phyloP scores from a whole-genome alignment of 2,329 filamentous ascomycete genomes.

The Xenoacremonium recifei region DNA sequence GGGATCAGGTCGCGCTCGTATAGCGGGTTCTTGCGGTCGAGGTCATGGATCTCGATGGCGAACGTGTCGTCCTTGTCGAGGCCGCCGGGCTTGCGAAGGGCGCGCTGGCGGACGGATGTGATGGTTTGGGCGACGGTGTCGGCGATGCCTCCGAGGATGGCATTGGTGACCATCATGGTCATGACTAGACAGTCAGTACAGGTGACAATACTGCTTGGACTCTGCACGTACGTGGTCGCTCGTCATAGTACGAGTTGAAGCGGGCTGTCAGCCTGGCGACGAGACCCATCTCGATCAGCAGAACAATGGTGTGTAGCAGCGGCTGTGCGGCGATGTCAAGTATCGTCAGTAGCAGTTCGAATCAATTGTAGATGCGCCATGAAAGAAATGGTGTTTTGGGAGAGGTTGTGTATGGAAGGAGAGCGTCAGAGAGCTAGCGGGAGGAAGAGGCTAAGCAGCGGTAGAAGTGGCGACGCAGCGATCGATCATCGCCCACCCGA shows the following conservation, averaged over 20 bases:
- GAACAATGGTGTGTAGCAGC: slow-evolving; percentile 78
- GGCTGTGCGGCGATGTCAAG: slow-evolving; percentile 58
- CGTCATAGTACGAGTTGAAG: slow-evolving; percentile 93
- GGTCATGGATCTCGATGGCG: slow-evolving; percentile 84
- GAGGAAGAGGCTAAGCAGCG: neutral
- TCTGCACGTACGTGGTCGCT: slow-evolving; percentile 68
- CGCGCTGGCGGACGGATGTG: slow-evolving; percentile 73
- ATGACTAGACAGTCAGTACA: slow-evolving; percentile 57
- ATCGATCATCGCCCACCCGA: slow-evolving; percentile 3
- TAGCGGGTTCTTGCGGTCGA: slow-evolving; percentile 76
- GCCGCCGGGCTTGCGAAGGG: slow-evolving; percentile 61
- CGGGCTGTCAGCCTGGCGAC: slow-evolving; percentile 77
- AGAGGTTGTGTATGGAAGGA: slow-evolving; percentile 1
- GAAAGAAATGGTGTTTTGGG: neutral
- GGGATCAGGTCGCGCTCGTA: slow-evolving; percentile 65
- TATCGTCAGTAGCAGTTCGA: slow-evolving; percentile 22
- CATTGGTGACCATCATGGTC: slow-evolving; percentile 99
- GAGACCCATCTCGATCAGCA: slow-evolving; percentile 85
- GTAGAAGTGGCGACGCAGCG: slow-evolving; percentile 2
- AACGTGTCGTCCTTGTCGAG: slow-evolving; percentile 65
- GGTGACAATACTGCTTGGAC: slow-evolving; percentile 1
- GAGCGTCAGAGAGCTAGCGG: neutral
- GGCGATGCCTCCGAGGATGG: slow-evolving; percentile 90
- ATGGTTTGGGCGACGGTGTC: slow-evolving; percentile 95
- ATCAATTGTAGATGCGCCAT: slow-evolving; percentile 8